Evolutionary conservation across 73 alveolate genomes (phyloP).

Genomic region (Blepharisma japonicum): DNA sequence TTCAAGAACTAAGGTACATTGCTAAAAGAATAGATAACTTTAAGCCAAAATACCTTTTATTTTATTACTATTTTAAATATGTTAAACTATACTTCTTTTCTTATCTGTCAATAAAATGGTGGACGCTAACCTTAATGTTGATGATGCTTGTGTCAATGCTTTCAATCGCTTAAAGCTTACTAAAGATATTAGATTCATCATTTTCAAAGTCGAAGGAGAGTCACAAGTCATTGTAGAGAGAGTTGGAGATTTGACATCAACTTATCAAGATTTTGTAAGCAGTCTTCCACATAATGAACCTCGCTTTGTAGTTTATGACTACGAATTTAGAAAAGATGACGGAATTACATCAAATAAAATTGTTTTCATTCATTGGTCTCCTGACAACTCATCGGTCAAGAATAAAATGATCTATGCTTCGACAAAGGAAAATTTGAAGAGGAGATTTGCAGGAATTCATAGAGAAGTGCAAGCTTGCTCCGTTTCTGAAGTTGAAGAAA

Average conservation of each 20-base stretch:
- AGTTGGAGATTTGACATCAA: neutral
- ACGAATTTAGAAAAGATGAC: neutral
- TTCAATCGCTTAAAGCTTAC: constrained; percentile 29
- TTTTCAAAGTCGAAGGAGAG: constrained; percentile 24
- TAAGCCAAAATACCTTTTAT: no score
- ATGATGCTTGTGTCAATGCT: neutral
- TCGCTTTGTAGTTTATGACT: constrained; percentile 22
- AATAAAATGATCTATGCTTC: constrained; percentile 31
- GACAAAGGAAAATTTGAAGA: constrained; percentile 30
- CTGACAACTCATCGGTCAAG: neutral
- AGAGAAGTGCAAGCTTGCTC: constrained; percentile 9
- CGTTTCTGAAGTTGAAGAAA: neutral
- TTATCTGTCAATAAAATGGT: constrained; percentile 1
- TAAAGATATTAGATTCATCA: neutral
- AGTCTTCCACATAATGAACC: constrained; percentile 31
- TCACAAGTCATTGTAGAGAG: neutral
- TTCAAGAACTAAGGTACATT: no score
- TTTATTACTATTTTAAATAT: no score
- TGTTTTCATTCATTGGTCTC: constrained; percentile 29
- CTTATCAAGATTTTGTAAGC: neutral
- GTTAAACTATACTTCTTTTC: no score
- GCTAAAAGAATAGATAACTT: no score
- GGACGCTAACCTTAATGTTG: constrained; percentile 25
- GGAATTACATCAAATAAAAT: constrained; percentile 8
- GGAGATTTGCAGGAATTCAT: constrained; percentile 20